Base-by-base conservation (phyloP, 2,329 filamentous ascomycete species). In the Nothopassalora personata region DNA sequence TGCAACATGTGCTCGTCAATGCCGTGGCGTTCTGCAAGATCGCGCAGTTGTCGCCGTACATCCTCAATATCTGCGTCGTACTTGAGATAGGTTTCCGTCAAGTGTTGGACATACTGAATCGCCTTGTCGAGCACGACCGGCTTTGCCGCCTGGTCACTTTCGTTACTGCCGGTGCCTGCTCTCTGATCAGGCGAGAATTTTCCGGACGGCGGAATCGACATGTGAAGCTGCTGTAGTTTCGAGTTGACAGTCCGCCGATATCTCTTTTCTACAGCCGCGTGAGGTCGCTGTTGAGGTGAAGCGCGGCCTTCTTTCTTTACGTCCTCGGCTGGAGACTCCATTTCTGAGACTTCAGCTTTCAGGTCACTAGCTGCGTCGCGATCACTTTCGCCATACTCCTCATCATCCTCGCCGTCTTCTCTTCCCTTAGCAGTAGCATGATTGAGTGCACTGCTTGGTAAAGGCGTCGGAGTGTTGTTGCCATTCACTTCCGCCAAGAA, bases 111-210 rank as follows among this genome's bases (percentile, higher is more conserved):
- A 46, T 64, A 64, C 47, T 64, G 61, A 31, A 64, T 64, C 9
- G 61, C 61, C 50, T 61, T 64, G 54, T 64, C 61, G 31, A 64
- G 61, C 1, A 64, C 57, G n/a, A 54, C 59, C 27, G 61, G 61
- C 30, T 63, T 63, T 18, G 61, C 58, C 28, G 61, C 61, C 49
- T 59, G 58, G 28, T 63, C 61, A 19, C 27, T 23, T 5, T 18
- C 27, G 28, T 57, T 50, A 46, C 33, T 39, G n/a, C 53, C 56
- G 11, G 49, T 19, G 18, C 39, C 49, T 36, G 57, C 57, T 36
- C 45, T 50, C 7, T 56, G 15, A 19, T 51, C 49, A 9, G 49
- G 28, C 15, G 49, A 51, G 30, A 64, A 64, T 31, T 57, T 58
- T 18, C 61, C 59, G 43, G 61, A 60, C 9, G 59, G 36, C 34